Evolutionary conservation across 2,329 filamentous ascomycete genomes (phyloP).

Genomic region (Aspergillus awamori): DNA sequence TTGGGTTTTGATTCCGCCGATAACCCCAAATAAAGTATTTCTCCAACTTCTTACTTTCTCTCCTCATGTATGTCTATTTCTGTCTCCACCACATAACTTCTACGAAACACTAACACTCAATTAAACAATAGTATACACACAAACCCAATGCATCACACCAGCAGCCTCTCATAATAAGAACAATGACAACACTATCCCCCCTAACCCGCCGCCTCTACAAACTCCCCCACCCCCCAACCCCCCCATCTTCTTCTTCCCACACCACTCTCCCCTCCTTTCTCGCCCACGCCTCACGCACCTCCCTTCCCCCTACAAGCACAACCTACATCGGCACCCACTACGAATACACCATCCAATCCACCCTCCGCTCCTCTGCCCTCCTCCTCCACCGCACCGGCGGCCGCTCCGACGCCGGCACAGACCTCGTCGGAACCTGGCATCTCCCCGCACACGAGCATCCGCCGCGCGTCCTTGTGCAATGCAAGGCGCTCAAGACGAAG

Average conservation of each 20-base stretch:
- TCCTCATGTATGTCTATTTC: neutral
- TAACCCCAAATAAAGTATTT: too few relatives aligned
- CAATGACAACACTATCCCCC: conserved; percentile 21
- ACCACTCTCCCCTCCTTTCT: conserved; percentile 46
- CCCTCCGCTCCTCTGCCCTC: conserved; percentile 45
- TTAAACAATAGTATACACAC: neutral
- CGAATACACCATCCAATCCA: conserved; percentile 48
- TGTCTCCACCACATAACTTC: too few relatives aligned
- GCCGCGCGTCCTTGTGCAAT: conserved; percentile 50
- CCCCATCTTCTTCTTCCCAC: conserved; percentile 34
- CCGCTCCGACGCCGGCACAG: conserved; percentile 50
- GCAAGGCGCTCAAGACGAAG: conserved; percentile 48
- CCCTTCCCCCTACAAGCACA: conserved; percentile 41
- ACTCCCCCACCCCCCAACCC: conserved; percentile 37
- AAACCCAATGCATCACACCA: neutral
- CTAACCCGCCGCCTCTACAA: conserved; percentile 42
- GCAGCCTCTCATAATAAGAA: conserved; percentile 1
- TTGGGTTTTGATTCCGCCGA: too few relatives aligned
- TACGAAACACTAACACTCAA: neutral
- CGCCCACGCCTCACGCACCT: conserved; percentile 41
- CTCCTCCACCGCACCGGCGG: conserved; percentile 48
- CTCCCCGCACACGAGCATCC: conserved; percentile 38
- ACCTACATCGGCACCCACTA: conserved; percentile 51
- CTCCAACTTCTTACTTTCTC: neutral
- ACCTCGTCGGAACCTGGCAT: conserved; percentile 51